phyloP scores from a whole-genome alignment of 208 protist species.

The Wallacemonas sp. region DNA sequence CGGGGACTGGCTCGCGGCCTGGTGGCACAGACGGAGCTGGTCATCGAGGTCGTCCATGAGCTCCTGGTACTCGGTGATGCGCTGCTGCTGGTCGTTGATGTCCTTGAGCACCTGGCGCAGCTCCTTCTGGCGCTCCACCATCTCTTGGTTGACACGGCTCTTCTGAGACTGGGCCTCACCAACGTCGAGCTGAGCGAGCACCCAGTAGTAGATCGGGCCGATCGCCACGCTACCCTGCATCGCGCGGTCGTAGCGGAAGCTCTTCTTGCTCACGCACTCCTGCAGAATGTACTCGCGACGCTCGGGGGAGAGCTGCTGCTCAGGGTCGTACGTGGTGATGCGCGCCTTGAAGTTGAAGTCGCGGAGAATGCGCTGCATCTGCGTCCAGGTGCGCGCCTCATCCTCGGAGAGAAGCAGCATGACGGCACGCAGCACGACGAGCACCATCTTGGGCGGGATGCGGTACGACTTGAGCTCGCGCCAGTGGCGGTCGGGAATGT shows the following conservation, averaged over 20 bases:
- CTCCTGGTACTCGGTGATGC: constrained; percentile 72
- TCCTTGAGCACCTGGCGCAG: constrained; percentile 71
- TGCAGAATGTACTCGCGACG: constrained; percentile 83
- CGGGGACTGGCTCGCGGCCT: constrained; percentile 28
- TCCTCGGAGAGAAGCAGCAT: constrained; percentile 88
- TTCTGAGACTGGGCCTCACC: constrained; percentile 72
- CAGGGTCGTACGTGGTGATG: constrained; percentile 69
- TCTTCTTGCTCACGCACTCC: constrained; percentile 84
- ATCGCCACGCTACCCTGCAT: constrained; percentile 77
- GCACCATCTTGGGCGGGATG: constrained; percentile 78
- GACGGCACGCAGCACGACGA: constrained; percentile 77
- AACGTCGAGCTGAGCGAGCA: constrained; percentile 81
- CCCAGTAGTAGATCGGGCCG: constrained; percentile 90
- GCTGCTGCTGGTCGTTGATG: constrained; percentile 71
- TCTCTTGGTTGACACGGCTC: constrained; percentile 48
- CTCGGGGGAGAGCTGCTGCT: constrained; percentile 68
- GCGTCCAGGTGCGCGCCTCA: constrained; percentile 67
- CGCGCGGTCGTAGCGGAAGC: constrained; percentile 79
- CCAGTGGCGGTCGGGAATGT: constrained; percentile 78
- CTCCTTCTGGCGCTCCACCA: constrained; percentile 51
- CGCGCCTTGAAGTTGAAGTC: constrained; percentile 73
- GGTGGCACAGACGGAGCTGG: constrained; percentile 59
- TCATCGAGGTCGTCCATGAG: constrained; percentile 79
- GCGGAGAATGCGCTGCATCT: constrained; percentile 83
- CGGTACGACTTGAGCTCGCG: constrained; percentile 90